A percentile compares a stretch with the other conserved stretches of the same genome.
phyloP scores from a whole-genome alignment of 768 basidiomycete species.

The Tylopilus intermedius region DNA sequence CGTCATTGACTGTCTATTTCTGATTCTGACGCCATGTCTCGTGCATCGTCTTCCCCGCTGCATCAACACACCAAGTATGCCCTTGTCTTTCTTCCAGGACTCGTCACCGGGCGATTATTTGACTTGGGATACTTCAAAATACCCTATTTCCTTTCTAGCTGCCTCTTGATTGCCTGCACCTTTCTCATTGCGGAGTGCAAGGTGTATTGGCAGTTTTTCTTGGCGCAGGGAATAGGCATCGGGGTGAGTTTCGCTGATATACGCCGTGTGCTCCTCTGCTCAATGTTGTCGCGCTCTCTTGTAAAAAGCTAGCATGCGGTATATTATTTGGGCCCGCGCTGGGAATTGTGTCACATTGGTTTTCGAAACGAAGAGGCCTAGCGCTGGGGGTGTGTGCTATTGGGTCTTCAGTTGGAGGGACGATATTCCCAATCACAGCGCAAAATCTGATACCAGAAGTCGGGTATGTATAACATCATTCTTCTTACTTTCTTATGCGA shows the following conservation, averaged over 20 bases:
- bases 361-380: slow-evolving; percentile 49
- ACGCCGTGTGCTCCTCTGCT: neutral
- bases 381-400: slow-evolving; percentile 61
- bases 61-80: slow-evolving; percentile 44
- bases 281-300: neutral
- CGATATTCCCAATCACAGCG: slow-evolving; percentile 57
- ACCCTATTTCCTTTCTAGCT: slow-evolving; percentile 45
- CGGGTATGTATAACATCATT: slow-evolving; percentile 40
- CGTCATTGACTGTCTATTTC: too few relatives aligned
- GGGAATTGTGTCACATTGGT: slow-evolving; percentile 69
- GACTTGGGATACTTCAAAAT: slow-evolving; percentile 64
- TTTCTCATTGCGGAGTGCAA: slow-evolving; percentile 70
- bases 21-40: too few relatives aligned
- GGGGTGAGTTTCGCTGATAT: slow-evolving; percentile 42
- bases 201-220: slow-evolving; percentile 71
- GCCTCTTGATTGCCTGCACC: slow-evolving; percentile 47
- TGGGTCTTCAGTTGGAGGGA: slow-evolving; percentile 67
- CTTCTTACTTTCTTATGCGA: neutral
- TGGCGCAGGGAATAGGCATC: slow-evolving; percentile 65
- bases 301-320: slow-evolving; percentile 39
- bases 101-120: slow-evolving; percentile 64
- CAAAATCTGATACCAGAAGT: slow-evolving; percentile 50
- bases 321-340: slow-evolving; percentile 59
- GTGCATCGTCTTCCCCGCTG: too few relatives aligned
- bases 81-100: slow-evolving; percentile 55